These are phyloP conservation scores for Mucor plumbeus DNA, from an alignment of 371 early-diverging fungal genomes.

Conservation along the genomic window DNA sequence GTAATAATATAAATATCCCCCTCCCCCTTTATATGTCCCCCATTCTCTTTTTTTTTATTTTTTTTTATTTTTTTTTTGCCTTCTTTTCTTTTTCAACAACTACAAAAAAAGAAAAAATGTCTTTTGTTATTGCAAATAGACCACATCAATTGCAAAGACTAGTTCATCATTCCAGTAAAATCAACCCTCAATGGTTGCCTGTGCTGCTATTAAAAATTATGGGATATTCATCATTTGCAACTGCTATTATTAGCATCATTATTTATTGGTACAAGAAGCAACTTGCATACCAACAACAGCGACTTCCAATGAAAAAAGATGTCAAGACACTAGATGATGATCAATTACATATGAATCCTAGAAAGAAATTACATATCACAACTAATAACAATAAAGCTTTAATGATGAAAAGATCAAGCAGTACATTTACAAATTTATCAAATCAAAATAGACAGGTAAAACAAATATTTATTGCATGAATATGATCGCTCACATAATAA, in stretches of 20 bases:
- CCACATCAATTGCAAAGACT: conserved; percentile 2
- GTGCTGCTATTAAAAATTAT: conserved; percentile 10
- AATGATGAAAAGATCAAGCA: conserved; percentile 16
- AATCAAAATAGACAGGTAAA: conserved; percentile 10
- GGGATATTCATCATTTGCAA: conserved; percentile 28
- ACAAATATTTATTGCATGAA: background rate
- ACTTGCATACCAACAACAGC: background rate
- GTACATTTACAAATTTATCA: conserved; percentile 18
- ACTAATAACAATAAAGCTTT: background rate
- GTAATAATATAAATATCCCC: conserved; percentile 12
- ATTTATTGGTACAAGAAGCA: conserved; percentile 25
- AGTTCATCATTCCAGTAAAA: conserved; percentile 12
- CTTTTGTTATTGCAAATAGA: conserved; percentile 5
- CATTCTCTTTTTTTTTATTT: conserved; percentile 6
- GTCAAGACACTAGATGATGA: background rate
- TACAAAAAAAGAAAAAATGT: background rate
- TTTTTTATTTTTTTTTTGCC: no score
- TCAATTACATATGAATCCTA: conserved; percentile 12
- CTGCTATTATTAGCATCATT: conserved; percentile 23
- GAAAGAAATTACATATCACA: conserved; percentile 7
- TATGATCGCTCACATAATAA: background rate
- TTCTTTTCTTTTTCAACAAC: conserved; percentile 1
- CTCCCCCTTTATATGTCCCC: conserved; percentile 7
- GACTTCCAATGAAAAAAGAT: background rate
- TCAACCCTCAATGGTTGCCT: conserved; percentile 11